Base-by-base conservation (phyloP, 495 filamentous ascomycete species). In the Penicillium ucsense region DNA sequence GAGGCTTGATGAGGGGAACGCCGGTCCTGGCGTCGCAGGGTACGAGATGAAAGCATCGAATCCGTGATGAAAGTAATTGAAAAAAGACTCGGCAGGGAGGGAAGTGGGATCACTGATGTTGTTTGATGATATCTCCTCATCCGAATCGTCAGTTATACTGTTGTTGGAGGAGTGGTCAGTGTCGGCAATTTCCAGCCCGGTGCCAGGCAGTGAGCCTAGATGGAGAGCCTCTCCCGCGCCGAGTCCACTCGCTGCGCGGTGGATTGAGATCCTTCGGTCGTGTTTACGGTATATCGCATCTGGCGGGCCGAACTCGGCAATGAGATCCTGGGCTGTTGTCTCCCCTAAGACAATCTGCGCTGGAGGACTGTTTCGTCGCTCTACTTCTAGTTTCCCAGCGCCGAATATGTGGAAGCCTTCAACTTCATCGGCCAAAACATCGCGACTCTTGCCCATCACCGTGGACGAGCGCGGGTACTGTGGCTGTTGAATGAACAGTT, bases 21-120 rank as follows among this genome's bases (percentile, higher is more conserved):
- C 78, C 0, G 83, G 84, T 6, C 84, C 85, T 1, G 82, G 73
- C 3, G 70, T 65, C 3, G 79, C 81, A 12, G 86, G 84, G 31
- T 84, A 77, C 0, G 90, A 95, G 10, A 98, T 76, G 41, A 96
- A 80, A n/a, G 95, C 77, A 64, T 98, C 92, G 56, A 98, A 87
- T 3, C 92, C 92, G 55, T 94, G 84, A 50, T 88, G 84, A 57
- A 95, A 97, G 61, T 97, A 98, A 57, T 96, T 96, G 62, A 89
- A 94, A 64, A 96, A 98, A 54, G 82, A 90, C 66, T 96, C 90
- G 10, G 81, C 55, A 4, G 70, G 68, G 8, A 73, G 47, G 6
- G 66, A 67, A 4, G 62, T 58, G 29, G 67, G 64, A 41, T 75
- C 71, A 12, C 68, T 45, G 2, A 61, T 43, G 36, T 55, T 61